These are phyloP conservation scores for Coemansia sp. DNA, from an alignment of 192 early-diverging fungal genomes.

Conservation along the genomic window DNA sequence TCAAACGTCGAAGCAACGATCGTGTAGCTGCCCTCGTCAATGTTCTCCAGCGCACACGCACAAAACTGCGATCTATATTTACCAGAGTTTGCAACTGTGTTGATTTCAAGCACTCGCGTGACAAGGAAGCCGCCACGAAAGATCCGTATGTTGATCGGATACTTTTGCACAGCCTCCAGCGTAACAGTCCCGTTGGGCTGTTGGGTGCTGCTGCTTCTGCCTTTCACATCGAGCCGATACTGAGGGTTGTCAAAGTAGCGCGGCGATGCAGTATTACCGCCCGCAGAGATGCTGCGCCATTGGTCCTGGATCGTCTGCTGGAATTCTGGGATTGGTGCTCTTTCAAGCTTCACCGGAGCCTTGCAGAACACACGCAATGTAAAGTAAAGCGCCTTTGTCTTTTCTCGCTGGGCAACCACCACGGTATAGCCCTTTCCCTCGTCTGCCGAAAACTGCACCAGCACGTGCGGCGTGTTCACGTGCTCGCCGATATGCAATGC, in stretches of 20 bases:
- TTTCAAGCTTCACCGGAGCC: conserved; percentile 63
- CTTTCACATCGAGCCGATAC: conserved; percentile 65
- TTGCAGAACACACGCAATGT: conserved; percentile 72
- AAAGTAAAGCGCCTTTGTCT: conserved; percentile 70
- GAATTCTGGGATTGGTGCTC: conserved; percentile 57
- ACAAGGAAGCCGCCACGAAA: conserved; percentile 73
- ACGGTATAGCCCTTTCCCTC: conserved; percentile 62
- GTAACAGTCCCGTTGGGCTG: conserved; percentile 50
- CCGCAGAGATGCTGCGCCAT: conserved; percentile 78
- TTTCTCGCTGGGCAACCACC: conserved; percentile 82
- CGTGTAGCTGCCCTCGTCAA: conserved; percentile 74
- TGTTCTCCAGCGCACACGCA: conserved; percentile 63
- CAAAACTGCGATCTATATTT: conserved; percentile 80
- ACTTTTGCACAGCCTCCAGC: conserved; percentile 69
- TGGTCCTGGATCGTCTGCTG: conserved; percentile 57
- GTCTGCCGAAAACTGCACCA: conserved; percentile 54
- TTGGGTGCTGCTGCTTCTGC: neutral
- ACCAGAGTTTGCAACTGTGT: conserved; percentile 71
- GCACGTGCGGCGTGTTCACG: conserved; percentile 84
- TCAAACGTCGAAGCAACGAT: conserved; percentile 80
- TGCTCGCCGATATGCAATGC: conserved; percentile 75
- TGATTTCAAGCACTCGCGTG: conserved; percentile 60
- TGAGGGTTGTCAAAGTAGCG: conserved; percentile 81
- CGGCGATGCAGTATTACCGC: conserved; percentile 72
- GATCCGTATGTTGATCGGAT: conserved; percentile 69